Evolutionary conservation across 192 early-diverging fungal species (phyloP).

Genomic region (Helicostylum pulchrum): DNA sequence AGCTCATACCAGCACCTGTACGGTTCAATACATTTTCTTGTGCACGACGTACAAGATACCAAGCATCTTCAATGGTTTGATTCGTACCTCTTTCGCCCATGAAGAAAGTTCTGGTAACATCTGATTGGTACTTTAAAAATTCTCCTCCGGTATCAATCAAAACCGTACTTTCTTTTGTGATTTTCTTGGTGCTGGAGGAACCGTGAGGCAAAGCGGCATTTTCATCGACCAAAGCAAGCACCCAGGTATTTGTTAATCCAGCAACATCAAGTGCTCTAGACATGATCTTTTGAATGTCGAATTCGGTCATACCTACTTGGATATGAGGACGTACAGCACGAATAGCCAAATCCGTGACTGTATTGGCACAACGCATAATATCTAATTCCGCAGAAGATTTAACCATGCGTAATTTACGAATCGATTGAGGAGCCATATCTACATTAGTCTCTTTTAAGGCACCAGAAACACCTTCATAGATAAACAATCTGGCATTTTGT

Average conservation of each 20-base stretch:
- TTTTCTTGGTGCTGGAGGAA: conserved; percentile 37
- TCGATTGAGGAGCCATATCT: conserved; percentile 27
- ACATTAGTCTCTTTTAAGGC: not conserved
- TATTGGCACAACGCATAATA: conserved; percentile 47
- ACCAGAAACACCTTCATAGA: conserved; percentile 33
- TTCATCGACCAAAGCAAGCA: conserved; percentile 42
- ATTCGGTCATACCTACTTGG: conserved; percentile 32
- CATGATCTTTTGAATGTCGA: conserved; percentile 37
- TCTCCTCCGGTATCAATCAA: conserved; percentile 49
- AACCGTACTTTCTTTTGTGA: conserved; percentile 37
- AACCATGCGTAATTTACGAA: conserved; percentile 38
- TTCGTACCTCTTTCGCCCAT: conserved; percentile 28
- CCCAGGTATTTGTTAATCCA: conserved; percentile 38
- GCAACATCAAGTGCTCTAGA: conserved; percentile 27
- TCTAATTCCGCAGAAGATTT: conserved; percentile 46
- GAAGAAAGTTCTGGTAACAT: conserved; percentile 52
- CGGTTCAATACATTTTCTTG: conserved; percentile 38
- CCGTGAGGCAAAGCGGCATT: conserved; percentile 52
- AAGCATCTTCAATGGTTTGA: conserved; percentile 41
- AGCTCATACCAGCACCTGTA: conserved; percentile 26
- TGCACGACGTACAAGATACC: conserved; percentile 44
- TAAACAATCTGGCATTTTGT: conserved; percentile 42
- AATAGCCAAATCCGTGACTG: conserved; percentile 42
- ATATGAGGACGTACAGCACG: conserved; percentile 38
- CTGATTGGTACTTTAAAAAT: conserved; percentile 43